A percentile compares a stretch with the other conserved stretches of the same genome.
Evolutionary conservation across 2,329 filamentous ascomycete species (phyloP).

Genomic region (Pseudocercospora pini-densiflorae): DNA sequence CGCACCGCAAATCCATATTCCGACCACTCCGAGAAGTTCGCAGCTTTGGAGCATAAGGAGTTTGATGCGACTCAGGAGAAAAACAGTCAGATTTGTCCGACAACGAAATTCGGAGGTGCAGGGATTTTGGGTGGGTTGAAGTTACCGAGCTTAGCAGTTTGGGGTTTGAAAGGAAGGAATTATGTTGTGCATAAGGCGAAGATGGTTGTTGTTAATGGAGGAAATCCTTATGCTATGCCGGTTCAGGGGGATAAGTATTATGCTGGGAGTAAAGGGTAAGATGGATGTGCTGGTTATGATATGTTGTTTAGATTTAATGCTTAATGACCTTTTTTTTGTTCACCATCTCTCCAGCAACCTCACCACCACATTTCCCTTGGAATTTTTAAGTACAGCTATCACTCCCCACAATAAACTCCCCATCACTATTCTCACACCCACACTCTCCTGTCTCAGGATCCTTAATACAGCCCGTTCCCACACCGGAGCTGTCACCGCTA

Average conservation of each 20-base stretch:
- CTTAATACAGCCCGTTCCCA: constrained; percentile 47
- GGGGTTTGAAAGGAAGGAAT: constrained; percentile 39
- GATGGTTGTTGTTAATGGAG: constrained; percentile 1
- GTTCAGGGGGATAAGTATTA: neutral
- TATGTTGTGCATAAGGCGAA: constrained; percentile 22
- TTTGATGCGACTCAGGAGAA: constrained; percentile 19
- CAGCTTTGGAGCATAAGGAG: constrained; percentile 30
- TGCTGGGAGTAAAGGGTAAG: neutral
- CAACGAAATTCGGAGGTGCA: constrained; percentile 39
- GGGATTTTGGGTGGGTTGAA: constrained; percentile 34
- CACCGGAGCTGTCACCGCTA: constrained; percentile 38
- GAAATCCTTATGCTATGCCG: constrained; percentile 10
- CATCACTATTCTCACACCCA: constrained; percentile 50
- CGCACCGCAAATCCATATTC: constrained; percentile 33
- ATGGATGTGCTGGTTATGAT: neutral
- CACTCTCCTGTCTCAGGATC: constrained; percentile 46
- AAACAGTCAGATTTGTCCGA: constrained; percentile 36
- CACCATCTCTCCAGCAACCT: too few species aligned
- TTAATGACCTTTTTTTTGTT: too few species aligned
- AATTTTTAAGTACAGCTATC: constrained; percentile 21
- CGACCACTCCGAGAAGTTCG: constrained; percentile 33
- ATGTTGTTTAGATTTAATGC: too few species aligned
- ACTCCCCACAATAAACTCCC: constrained; percentile 42
- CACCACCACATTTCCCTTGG: too few species aligned
- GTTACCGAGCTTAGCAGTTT: constrained; percentile 37